Conservation (phyloP, 1,284 basidiomycete genomes). For the Leccinum pachyderme region DNA sequence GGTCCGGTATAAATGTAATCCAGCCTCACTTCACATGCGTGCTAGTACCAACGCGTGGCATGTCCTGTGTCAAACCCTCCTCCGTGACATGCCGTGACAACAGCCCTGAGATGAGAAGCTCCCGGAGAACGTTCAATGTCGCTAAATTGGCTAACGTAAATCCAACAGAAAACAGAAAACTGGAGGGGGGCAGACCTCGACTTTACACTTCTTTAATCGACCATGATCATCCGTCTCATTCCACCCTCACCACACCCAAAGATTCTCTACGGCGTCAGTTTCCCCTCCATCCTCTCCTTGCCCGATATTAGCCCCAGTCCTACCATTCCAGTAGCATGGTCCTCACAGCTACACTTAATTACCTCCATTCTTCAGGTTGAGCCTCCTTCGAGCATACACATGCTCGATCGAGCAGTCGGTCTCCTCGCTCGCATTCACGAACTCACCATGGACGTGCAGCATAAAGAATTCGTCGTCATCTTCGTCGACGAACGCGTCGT, state of each 20-base stretch:
- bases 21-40: too few relatives aligned
- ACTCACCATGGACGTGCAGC: conserved; percentile 57
- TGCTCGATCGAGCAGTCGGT: conserved; percentile 63
- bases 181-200: conserved; percentile 17
- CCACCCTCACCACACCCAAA: conserved; percentile 54
- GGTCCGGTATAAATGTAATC: conserved; percentile 25
- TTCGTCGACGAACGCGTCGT: conserved; percentile 57
- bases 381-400: conserved; percentile 53
- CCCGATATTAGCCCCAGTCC: conserved; percentile 36
- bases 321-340: conserved; percentile 54
- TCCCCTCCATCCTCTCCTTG: conserved; percentile 52
- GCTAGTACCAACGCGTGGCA: conserved; percentile 11
- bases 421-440: conserved; percentile 54
- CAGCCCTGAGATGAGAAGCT: not conserved
- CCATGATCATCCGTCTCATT: conserved; percentile 71
- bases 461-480: conserved; percentile 44
- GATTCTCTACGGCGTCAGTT: conserved; percentile 69
- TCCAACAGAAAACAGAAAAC: conserved; percentile 29
- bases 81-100: conserved; percentile 1
- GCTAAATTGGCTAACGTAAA: conserved; percentile 29
- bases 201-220: conserved; percentile 26
- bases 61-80: conserved; percentile 7
- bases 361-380: conserved; percentile 54
- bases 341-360: conserved; percentile 50
- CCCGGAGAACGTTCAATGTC: conserved; percentile 4